Base-by-base conservation (phyloP, 345 rosid species). In the Alliaria petiolata region DNA sequence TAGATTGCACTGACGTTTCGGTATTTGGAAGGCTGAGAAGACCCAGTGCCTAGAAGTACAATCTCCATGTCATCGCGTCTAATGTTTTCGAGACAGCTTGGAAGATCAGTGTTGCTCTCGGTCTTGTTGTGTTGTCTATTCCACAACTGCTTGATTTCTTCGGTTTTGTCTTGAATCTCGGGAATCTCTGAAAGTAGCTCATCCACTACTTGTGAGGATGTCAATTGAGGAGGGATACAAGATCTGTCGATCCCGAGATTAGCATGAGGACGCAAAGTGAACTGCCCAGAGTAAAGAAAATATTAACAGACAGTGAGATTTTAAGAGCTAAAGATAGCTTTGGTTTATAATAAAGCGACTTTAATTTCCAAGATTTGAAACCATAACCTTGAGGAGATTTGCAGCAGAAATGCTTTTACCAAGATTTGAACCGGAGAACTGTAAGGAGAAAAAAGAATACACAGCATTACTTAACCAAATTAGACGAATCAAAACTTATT, bases 11-110 rank as follows among this genome's bases (percentile, higher is more conserved):
- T 93, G 50, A 93, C 98, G 49, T 91, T 93, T 50, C 98, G 80
- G 68, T 91, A 91, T 79, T 93, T 93, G 34, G 98, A 93, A 70
- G 98, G 98, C 79, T 93, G 96, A n/a, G 96, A 91, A 5, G 98
- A 93, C 50, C 98, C 98, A 6, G 98, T 93, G 44, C 98, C 98
- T 62, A 91, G 69, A 79, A 93, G 87, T 40, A 89, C 92, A 65
- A 93, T 86, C 87, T 93, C 98, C 70, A 93, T 75, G 75, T 93
- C 97, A 52, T 91, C 95, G 71, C 92, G 83, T 71, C 86, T 83
- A 56, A 85, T 61, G 46, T 83, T 83, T 59, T 91, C 92, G 76
- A 93, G 84, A 84, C 97, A 89, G 70, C 62, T 78, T 22, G 96
- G 96, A 53, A 84, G 64, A 54, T 42, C 84, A 52, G 56, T 79